Conservation (phyloP, 2,329 filamentous ascomycete species). For the Fusarium cyanostomum region DNA sequence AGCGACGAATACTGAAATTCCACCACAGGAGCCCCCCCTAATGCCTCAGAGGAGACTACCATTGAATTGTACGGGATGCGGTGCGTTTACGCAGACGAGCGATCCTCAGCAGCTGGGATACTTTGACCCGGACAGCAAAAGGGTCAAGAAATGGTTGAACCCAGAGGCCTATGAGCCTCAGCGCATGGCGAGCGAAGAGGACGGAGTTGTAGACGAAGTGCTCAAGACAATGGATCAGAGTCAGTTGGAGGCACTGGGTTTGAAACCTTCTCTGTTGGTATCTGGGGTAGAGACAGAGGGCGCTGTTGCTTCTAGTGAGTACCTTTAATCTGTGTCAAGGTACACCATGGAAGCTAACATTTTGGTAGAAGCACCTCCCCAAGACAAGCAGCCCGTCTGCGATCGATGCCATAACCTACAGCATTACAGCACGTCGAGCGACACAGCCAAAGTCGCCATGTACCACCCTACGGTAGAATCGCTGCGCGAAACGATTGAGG, state of each 20-base stretch:
- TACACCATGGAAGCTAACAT: conserved; percentile 13
- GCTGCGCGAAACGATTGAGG: conserved; percentile 83
- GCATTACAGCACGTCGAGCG: conserved; percentile 73
- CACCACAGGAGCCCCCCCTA: neutral
- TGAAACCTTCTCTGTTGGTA: conserved; percentile 55
- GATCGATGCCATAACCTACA: conserved; percentile 86
- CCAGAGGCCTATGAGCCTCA: conserved; percentile 29
- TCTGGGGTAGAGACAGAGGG: conserved; percentile 41
- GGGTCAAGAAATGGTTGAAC: conserved; percentile 59
- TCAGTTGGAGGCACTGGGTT: conserved; percentile 56
- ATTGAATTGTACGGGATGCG: conserved; percentile 70
- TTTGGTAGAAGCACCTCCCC: conserved; percentile 14
- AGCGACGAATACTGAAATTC: neutral
- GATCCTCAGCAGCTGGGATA: conserved; percentile 64
- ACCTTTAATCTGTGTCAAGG: neutral
- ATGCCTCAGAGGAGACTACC: conserved; percentile 54
- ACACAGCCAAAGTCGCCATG: conserved; percentile 64
- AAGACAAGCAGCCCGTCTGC: conserved; percentile 70
- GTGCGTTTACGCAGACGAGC: conserved; percentile 68
- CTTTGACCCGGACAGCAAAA: conserved; percentile 62
- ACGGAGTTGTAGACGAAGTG: conserved; percentile 58
- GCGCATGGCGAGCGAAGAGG: conserved; percentile 47
- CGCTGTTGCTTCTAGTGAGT: conserved; percentile 29
- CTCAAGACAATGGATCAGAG: conserved; percentile 55
- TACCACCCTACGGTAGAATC: conserved; percentile 83